phyloP scores from a whole-genome alignment of 495 filamentous ascomycete genomes.

The Aspergillus homomorphus region DNA sequence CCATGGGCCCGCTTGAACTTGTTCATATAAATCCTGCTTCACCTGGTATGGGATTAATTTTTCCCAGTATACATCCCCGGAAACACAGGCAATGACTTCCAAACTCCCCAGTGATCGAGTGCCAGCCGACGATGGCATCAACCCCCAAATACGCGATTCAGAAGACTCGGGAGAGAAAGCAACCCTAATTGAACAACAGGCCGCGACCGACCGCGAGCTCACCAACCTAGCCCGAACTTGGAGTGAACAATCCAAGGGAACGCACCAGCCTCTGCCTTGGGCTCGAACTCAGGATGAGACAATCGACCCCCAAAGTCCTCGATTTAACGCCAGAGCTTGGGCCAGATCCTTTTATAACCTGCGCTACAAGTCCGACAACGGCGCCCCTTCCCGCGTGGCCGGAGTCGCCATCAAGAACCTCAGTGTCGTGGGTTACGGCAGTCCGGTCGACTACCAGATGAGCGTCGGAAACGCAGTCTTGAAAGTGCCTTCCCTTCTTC shows the following conservation, averaged over 20 bases:
- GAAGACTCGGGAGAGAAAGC: background rate
- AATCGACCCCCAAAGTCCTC: constrained; percentile 32
- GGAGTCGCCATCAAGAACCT: constrained; percentile 51
- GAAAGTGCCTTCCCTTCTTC: constrained; percentile 42
- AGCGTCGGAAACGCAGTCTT: constrained; percentile 65
- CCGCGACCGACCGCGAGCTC: background rate
- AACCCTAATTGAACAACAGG: background rate
- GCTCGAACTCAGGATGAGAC: background rate
- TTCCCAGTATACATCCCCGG: no score
- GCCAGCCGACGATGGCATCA: no score
- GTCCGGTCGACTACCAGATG: constrained; percentile 74
- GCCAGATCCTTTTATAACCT: constrained; percentile 19
- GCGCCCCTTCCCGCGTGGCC: background rate
- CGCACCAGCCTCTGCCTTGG: background rate
- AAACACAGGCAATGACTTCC: no score
- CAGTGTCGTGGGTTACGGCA: constrained; percentile 66
- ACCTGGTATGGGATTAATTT: no score
- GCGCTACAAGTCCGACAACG: constrained; percentile 10
- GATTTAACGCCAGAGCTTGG: constrained; percentile 36
- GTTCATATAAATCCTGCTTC: no score
- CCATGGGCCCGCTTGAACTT: no score
- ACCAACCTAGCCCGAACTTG: background rate
- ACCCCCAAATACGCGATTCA: no score
- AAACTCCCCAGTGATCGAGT: no score
- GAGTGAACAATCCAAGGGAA: background rate